Percentiles rank a stretch among this genome's conserved stretches.
Conservation (phyloP, 306 rosid species). For the Prinsepia uniflora region DNA sequence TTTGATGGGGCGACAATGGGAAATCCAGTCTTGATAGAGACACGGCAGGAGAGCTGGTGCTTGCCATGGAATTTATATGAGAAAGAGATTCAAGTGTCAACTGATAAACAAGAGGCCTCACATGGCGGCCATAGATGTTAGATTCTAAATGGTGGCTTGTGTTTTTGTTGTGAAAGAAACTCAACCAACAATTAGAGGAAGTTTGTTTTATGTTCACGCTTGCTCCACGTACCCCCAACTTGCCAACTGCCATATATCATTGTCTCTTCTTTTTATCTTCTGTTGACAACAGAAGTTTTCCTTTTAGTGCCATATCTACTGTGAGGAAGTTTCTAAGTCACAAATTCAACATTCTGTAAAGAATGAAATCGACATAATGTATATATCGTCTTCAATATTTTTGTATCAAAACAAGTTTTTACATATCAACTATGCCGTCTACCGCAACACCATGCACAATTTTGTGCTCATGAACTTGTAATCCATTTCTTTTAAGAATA, state of each 20-base stretch:
- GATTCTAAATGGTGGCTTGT: not conserved
- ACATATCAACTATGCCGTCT: no score
- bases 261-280: not conserved
- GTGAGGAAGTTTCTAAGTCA: not conserved
- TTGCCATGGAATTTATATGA: conserved; percentile 26
- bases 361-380: no score
- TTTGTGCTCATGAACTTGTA: no score
- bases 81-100: not conserved
- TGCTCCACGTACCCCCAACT: conserved; percentile 23
- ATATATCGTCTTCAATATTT: no score
- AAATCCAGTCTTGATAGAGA: conserved; percentile 26
- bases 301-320: not conserved
- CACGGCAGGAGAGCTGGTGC: conserved; percentile 18
- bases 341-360: no score
- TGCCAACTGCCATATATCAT: conserved; percentile 8
- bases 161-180: not conserved
- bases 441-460: no score
- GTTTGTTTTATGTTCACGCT: conserved; percentile 20
- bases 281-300: not conserved
- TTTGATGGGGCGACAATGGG: conserved; percentile 8
- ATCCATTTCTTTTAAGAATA: no score
- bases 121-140: not conserved
- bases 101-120: not conserved
- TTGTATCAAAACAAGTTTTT: no score
- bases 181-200: conserved; percentile 5